Evolutionary conservation across 371 early-diverging fungal genomes (phyloP).

Genomic region (Mortierella sp.): DNA sequence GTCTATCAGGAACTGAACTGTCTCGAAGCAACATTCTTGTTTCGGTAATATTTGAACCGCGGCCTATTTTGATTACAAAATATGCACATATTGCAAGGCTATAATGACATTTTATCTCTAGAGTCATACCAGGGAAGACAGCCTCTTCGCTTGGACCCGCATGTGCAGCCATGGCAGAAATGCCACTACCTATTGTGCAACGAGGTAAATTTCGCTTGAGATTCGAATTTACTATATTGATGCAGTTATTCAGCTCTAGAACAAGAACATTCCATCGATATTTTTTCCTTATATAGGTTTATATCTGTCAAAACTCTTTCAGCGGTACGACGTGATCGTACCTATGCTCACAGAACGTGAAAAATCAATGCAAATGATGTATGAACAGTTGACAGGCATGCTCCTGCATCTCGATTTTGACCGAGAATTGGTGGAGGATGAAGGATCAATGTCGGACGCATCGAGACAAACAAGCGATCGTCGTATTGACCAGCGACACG

Average conservation of each 20-base stretch:
- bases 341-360: slow-evolving; percentile 30
- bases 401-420: slow-evolving; percentile 31
- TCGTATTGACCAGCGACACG: not conserved
- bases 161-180: slow-evolving; percentile 42
- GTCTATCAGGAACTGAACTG: slow-evolving; percentile 34
- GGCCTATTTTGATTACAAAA: too few relatives aligned
- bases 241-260: not conserved
- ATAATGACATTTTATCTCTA: not conserved
- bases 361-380: slow-evolving; percentile 24
- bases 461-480: not conserved
- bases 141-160: slow-evolving; percentile 45
- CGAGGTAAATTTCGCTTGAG: slow-evolving; percentile 16
- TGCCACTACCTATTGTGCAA: slow-evolving; percentile 35
- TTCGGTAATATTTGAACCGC: slow-evolving; percentile 15
- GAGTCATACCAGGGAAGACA: slow-evolving; percentile 37
- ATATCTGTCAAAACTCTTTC: slow-evolving; percentile 35
- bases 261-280: too few relatives aligned
- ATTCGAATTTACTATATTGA: not conserved
- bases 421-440: not conserved
- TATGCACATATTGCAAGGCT: not conserved
- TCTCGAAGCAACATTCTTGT: slow-evolving; percentile 43
- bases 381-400: slow-evolving; percentile 19
- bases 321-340: slow-evolving; percentile 44
- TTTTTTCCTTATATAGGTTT: slow-evolving; percentile 9
- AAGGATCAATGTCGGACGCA: not conserved